Conservation (phyloP, 768 basidiomycete species). For the Xerocomus potaroensis region DNA sequence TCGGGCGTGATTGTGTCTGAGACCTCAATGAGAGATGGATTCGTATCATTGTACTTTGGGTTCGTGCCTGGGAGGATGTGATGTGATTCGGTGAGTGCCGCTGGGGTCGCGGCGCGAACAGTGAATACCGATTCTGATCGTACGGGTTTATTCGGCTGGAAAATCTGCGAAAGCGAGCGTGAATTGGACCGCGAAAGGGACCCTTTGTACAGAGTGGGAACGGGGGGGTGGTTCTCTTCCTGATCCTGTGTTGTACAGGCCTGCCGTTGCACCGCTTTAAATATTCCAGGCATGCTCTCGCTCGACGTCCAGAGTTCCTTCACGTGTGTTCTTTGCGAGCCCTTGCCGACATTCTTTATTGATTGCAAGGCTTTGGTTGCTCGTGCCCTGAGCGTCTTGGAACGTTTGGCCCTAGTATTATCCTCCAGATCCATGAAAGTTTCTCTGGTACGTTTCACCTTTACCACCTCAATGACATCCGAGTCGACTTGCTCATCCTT, state of each 20-base stretch:
- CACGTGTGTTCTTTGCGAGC: slow-evolving; percentile 34
- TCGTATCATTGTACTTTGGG: slow-evolving; percentile 24
- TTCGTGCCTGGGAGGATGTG: slow-evolving; percentile 2
- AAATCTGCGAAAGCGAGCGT: slow-evolving; percentile 32
- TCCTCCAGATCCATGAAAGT: slow-evolving; percentile 20
- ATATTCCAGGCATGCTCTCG: slow-evolving; percentile 25
- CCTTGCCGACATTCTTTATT: slow-evolving; percentile 41
- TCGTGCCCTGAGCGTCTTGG: slow-evolving; percentile 42
- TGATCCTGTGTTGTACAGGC: slow-evolving; percentile 12
- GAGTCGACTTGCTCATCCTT: slow-evolving; percentile 42
- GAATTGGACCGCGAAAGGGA: slow-evolving; percentile 23
- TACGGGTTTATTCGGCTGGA: slow-evolving; percentile 20
- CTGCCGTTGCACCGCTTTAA: slow-evolving; percentile 26
- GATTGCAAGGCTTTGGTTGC: slow-evolving; percentile 46
- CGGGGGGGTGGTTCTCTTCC: slow-evolving; percentile 7
- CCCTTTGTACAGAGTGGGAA: slow-evolving; percentile 22
- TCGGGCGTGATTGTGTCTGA: slow-evolving; percentile 8
- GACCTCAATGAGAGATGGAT: slow-evolving; percentile 17
- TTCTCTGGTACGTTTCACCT: slow-evolving; percentile 42
- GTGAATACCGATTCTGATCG: slow-evolving; percentile 26
- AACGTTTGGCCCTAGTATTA: slow-evolving; percentile 26
- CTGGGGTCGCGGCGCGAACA: slow-evolving; percentile 24
- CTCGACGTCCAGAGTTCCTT: slow-evolving; percentile 36
- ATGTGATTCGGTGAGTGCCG: slow-evolving; percentile 12
- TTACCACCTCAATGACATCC: slow-evolving; percentile 59